phyloP scores from a whole-genome alignment of 2,329 filamentous ascomycete species.

The Penicillium decumbens region DNA sequence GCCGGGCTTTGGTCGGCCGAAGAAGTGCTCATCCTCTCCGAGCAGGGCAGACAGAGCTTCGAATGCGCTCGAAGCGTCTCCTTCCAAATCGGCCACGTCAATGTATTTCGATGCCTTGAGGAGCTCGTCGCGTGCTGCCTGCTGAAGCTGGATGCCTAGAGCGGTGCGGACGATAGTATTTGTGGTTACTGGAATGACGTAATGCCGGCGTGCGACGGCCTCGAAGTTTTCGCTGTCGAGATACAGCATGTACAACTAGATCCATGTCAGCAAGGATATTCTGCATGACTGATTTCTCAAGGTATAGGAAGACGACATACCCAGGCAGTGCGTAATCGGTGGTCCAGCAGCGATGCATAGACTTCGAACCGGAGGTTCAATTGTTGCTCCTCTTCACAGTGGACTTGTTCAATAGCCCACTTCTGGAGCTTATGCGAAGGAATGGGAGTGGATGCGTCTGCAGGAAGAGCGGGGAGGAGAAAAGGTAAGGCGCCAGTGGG shows the following conservation, averaged over 20 bases:
- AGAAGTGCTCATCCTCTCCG: constrained; percentile 58
- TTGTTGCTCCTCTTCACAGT: constrained; percentile 46
- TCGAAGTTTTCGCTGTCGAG: constrained; percentile 62
- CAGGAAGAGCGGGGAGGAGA: constrained; percentile 57
- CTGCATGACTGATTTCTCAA: background rate
- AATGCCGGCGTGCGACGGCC: constrained; percentile 64
- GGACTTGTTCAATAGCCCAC: constrained; percentile 57
- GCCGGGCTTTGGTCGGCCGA: constrained; percentile 55
- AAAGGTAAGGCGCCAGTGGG: constrained; percentile 86
- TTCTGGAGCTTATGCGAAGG: constrained; percentile 63
- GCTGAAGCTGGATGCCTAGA: constrained; percentile 62
- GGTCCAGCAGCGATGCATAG: constrained; percentile 72
- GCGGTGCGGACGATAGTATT: constrained; percentile 60
- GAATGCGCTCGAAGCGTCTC: constrained; percentile 59
- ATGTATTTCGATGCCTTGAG: constrained; percentile 56
- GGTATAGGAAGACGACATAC: constrained; percentile 43
- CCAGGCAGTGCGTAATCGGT: constrained; percentile 79
- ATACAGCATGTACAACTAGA: constrained; percentile 74
- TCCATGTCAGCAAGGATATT: constrained; percentile 1
- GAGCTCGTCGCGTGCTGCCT: constrained; percentile 71
- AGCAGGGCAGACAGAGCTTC: constrained; percentile 58
- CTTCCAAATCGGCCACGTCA: constrained; percentile 54
- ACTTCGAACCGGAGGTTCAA: constrained; percentile 61
- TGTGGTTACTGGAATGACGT: constrained; percentile 60
- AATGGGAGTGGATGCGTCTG: constrained; percentile 47